Conservation (phyloP, 1,284 basidiomycete genomes). For the Malassezia globosa region DNA sequence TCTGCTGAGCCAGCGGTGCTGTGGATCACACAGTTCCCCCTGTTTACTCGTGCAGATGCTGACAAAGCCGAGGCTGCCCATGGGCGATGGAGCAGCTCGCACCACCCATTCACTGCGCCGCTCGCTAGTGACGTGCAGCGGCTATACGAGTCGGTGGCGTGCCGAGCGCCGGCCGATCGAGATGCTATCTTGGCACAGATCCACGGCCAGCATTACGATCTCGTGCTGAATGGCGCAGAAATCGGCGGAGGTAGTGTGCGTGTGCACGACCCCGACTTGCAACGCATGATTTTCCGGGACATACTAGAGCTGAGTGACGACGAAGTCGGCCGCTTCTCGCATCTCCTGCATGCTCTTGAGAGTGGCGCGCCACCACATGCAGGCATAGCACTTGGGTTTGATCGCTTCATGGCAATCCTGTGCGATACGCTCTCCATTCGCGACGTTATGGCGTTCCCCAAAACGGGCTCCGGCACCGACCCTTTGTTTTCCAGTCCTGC, state of each 20-base stretch:
- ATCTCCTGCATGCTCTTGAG: constrained; percentile 70
- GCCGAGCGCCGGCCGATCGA: background rate
- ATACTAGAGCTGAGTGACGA: constrained; percentile 62
- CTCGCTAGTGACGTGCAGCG: constrained; percentile 70
- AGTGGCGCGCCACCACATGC: constrained; percentile 89
- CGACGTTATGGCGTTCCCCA: constrained; percentile 93
- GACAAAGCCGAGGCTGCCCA: constrained; percentile 64
- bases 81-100: constrained; percentile 77
- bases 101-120: constrained; percentile 94
- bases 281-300: constrained; percentile 67
- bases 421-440: constrained; percentile 72
- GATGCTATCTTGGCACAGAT: constrained; percentile 42
- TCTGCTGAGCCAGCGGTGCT: constrained; percentile 64
- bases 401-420: constrained; percentile 78
- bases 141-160: constrained; percentile 52
- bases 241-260: constrained; percentile 87
- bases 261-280: constrained; percentile 74
- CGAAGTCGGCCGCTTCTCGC: constrained; percentile 66
- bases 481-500: constrained; percentile 78
- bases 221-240: constrained; percentile 87
- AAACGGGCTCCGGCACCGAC: constrained; percentile 71
- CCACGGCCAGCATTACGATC: constrained; percentile 89
- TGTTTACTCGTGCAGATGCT: constrained; percentile 74
- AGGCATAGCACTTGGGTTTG: constrained; percentile 76
- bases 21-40: constrained; percentile 90